phyloP scores from a whole-genome alignment of 805 yeast species.

The Torulaspora indica region DNA sequence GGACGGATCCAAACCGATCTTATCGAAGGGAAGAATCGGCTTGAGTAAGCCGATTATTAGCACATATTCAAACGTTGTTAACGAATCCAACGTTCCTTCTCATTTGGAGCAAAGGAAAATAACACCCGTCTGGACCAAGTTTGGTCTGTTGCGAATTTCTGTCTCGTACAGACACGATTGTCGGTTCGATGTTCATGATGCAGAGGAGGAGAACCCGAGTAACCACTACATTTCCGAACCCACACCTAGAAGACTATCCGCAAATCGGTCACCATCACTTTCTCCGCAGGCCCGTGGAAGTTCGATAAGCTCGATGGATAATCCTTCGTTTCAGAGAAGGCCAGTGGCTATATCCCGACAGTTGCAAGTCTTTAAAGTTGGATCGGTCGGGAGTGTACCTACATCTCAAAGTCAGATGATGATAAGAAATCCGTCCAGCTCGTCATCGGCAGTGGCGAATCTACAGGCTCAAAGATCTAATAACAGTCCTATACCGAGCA shows the following conservation, averaged over 20 bases:
- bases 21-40: constrained; percentile 81
- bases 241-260: constrained; percentile 10
- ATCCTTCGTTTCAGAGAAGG: constrained; percentile 22
- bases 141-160: constrained; percentile 68
- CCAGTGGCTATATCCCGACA: constrained; percentile 25
- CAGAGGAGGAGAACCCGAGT: constrained; percentile 8
- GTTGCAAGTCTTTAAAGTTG: constrained; percentile 38
- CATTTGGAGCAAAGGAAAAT: constrained; percentile 61
- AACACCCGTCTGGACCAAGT: constrained; percentile 66
- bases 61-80: constrained; percentile 33
- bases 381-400: constrained; percentile 34
- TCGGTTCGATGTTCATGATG: constrained; percentile 48
- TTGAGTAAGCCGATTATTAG: constrained; percentile 60
- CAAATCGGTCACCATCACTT: constrained; percentile 23
- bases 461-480: constrained; percentile 41
- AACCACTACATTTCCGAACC: constrained; percentile 10
- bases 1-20: constrained; percentile 74
- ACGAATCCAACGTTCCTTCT: constrained; percentile 39
- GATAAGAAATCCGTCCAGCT: constrained; percentile 43
- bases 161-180: constrained; percentile 75
- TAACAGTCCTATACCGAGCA: constrained; percentile 32
- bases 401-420: constrained; percentile 30
- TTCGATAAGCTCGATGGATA: constrained; percentile 18
- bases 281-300: constrained; percentile 26
- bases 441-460: constrained; percentile 42